Base-by-base conservation (phyloP, 768 basidiomycete species). In the Mycena latifolia region DNA sequence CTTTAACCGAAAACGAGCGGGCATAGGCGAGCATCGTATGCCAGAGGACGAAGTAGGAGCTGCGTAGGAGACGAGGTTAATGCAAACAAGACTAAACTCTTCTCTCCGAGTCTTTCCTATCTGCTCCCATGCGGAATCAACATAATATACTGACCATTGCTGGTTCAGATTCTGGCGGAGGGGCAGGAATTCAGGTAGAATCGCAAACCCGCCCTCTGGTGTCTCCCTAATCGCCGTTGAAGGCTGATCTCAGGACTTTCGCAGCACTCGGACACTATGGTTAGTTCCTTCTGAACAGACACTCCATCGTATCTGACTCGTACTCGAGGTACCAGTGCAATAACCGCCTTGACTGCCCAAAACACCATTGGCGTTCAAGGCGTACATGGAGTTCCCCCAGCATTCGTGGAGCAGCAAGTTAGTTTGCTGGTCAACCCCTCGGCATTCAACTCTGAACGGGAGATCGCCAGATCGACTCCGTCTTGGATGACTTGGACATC, bases 201-300 rank as follows among this genome's bases (percentile, higher is more conserved):
- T 45, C 18, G 57, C 18, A 33, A 52, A 53, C 25, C 22, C 51
- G n/a, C 51, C 27, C 37, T n/a, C 33, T 35, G 33, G 8, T 35
- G 22, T 46, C 9, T 54, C 27, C 39, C 41, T 61, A 33, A 67
- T 31, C 31, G 5, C 29, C 15, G 15, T 63, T 9, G 35, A 27
- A 95, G 91, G 95, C 94, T 11, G 96, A 97, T 76, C 81, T 97
- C 29, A 94, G 92, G 77, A 91, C 94, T 1, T 92, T 95, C 70
- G 88, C 92, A 6, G 90, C 93, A 0, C 85, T 90, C 29, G 84
- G 83, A 29, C 92, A 92, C 72, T 96, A 43, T 14, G 41, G 37
- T 39, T 4, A 39, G 37, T 39, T 4, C 5, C 37, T 5, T 85
- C 90, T 29, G 84, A 83, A 29, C 93, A 92, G 11, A 12, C 15